phyloP scores from a whole-genome alignment of 768 basidiomycete genomes.

The Serendipita sp. region DNA sequence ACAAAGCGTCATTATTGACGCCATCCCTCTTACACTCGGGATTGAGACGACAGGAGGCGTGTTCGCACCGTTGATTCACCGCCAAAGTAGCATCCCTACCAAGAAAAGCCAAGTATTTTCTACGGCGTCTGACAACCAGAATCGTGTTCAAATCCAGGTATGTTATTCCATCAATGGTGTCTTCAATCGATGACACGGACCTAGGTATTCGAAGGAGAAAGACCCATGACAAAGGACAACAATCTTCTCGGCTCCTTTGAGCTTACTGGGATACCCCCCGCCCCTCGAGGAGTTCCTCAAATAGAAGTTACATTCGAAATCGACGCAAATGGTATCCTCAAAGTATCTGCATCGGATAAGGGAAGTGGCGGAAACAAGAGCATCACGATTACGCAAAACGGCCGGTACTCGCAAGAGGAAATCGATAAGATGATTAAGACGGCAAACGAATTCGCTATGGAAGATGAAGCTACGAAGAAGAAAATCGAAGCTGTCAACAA shows the following conservation, averaged over 20 bases:
- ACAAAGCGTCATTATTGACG: conserved; percentile 31
- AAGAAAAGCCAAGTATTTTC: conserved; percentile 30
- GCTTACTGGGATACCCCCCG: conserved; percentile 29
- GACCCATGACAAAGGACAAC: conserved; percentile 31
- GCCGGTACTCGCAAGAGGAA: conserved; percentile 35
- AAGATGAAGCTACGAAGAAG: conserved; percentile 14
- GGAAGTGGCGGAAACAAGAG: conserved; percentile 19
- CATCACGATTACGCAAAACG: conserved; percentile 30
- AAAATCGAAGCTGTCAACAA: conserved; percentile 20
- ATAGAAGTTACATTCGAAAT: conserved; percentile 34
- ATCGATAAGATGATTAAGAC: conserved; percentile 41
- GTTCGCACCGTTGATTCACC: conserved; percentile 35
- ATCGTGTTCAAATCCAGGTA: neutral
- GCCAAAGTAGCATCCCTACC: conserved; percentile 36
- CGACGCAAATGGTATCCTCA: conserved; percentile 35
- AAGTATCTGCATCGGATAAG: conserved; percentile 25
- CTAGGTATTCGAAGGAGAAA: conserved; percentile 25
- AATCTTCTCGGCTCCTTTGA: conserved; percentile 34
- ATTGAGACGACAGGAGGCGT: conserved; percentile 36
- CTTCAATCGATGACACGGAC: conserved; percentile 21
- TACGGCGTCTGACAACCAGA: conserved; percentile 23
- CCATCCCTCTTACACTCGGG: conserved; percentile 35
- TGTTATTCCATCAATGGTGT: neutral
- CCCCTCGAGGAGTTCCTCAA: conserved; percentile 29
- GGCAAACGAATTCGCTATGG: conserved; percentile 26